Percentiles rank a stretch among this genome's conserved stretches.
phyloP scores from a whole-genome alignment of 352 stramenopile species.

The Elongisporangium undulatum region DNA sequence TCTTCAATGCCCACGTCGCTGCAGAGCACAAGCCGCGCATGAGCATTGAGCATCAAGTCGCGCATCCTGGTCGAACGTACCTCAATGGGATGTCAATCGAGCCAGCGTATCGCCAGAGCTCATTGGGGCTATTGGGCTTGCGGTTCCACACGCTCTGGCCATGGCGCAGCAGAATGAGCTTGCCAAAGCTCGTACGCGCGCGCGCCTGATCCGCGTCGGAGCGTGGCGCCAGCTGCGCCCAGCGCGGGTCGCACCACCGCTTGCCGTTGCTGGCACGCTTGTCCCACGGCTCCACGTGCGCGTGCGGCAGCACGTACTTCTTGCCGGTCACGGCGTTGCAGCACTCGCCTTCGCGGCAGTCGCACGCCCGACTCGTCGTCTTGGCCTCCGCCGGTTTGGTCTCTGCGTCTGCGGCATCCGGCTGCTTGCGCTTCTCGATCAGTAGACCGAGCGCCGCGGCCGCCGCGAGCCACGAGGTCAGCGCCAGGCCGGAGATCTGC shows the following conservation, averaged over 20 bases:
- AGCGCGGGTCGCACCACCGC: conserved; percentile 42
- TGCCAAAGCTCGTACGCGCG: conserved; percentile 55
- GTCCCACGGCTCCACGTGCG: conserved; percentile 72
- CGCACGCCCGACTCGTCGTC: conserved; percentile 24
- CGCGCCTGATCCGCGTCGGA: conserved; percentile 9
- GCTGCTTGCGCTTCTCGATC: conserved; percentile 2
- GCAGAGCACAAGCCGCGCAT: neutral
- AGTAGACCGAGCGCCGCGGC: conserved; percentile 2
- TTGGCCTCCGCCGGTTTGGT: neutral
- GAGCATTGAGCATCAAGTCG: neutral
- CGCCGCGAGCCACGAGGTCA: neutral
- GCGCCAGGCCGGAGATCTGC: neutral
- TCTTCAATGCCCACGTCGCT: conserved; percentile 82
- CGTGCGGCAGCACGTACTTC: conserved; percentile 64
- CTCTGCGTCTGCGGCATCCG: conserved; percentile 5
- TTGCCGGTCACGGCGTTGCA: conserved; percentile 70
- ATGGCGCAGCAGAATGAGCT: conserved; percentile 79
- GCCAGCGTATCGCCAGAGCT: conserved; percentile 79
- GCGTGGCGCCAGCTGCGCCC: conserved; percentile 41
- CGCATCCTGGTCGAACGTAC: conserved; percentile 7
- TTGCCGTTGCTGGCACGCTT: conserved; percentile 24
- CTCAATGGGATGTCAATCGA: conserved; percentile 80
- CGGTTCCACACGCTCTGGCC: conserved; percentile 85
- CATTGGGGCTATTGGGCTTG: conserved; percentile 63
- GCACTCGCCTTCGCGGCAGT: conserved; percentile 67